phyloP scores from a whole-genome alignment of 805 yeast genomes.

The Saccharomyces kudriavzevii region DNA sequence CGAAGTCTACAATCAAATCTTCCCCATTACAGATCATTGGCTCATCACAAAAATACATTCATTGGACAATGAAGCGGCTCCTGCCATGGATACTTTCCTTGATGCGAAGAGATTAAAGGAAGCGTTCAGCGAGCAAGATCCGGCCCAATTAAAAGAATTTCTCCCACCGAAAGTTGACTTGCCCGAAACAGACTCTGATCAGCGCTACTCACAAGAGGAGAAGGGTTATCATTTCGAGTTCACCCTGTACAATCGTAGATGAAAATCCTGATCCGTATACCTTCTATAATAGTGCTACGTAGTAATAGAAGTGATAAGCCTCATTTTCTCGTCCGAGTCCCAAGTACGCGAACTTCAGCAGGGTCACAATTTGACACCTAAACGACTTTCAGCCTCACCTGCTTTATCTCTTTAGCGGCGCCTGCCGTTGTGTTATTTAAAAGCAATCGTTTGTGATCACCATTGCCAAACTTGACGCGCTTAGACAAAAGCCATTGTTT shows the following conservation, averaged over 20 bases:
- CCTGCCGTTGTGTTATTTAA: not conserved
- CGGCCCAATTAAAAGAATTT: constrained; percentile 32
- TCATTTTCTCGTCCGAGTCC: not conserved
- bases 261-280: not conserved
- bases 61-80: constrained; percentile 19
- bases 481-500: not conserved
- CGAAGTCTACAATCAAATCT: constrained; percentile 61
- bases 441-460: not conserved
- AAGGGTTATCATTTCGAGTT: constrained; percentile 50
- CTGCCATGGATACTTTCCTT: constrained; percentile 69
- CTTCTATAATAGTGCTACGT: not conserved
- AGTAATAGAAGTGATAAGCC: not conserved
- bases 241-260: constrained; percentile 47
- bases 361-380: not conserved
- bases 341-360: not conserved
- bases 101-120: constrained; percentile 25
- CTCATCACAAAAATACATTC: constrained; percentile 60
- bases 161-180: constrained; percentile 18
- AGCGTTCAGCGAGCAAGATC: constrained; percentile 19
- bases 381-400: not conserved
- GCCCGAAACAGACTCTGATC: constrained; percentile 35
- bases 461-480: not conserved
- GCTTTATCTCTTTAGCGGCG: not conserved
- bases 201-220: constrained; percentile 35
- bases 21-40: constrained; percentile 42